Conservation (phyloP, 75 land plant species). For the Ceratopteris richardii region DNA sequence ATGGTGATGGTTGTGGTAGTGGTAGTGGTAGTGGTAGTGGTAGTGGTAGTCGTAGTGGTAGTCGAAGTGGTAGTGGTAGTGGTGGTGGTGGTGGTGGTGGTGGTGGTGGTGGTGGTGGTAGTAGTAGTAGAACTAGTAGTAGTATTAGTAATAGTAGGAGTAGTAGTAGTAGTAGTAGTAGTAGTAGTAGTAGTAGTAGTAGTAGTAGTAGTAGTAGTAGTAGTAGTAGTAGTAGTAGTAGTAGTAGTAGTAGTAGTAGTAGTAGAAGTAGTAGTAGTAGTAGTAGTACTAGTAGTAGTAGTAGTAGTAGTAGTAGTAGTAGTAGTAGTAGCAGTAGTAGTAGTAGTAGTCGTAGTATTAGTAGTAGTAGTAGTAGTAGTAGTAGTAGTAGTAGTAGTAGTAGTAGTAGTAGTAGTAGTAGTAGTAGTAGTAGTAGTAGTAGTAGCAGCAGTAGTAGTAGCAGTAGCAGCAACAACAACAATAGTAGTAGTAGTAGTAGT, state of each 20-base stretch:
- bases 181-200: slow-evolving; percentile 2
- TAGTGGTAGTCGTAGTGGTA: background rate
- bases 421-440: slow-evolving; percentile 2
- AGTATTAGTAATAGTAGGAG: no score
- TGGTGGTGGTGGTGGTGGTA: background rate
- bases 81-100: background rate
- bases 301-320: no score
- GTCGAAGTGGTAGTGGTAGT: background rate
- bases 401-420: slow-evolving; percentile 2
- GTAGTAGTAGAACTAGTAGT: background rate
- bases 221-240: no score
- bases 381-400: slow-evolving; percentile 2
- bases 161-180: slow-evolving; percentile 1
- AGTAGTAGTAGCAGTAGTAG: slow-evolving; percentile 1
- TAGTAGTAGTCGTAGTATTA: no score
- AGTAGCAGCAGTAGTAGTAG: slow-evolving; percentile 1
- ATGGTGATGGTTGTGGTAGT: background rate
- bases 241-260: no score
- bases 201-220: no score
- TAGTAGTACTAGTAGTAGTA: no score
- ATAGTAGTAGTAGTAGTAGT: slow-evolving; percentile 1
- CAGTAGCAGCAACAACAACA: background rate
- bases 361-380: slow-evolving; percentile 2
- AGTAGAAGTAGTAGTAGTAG: no score
- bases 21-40: background rate